phyloP scores from a whole-genome alignment of 345 rosid genomes.

The Brassica cretica region DNA sequence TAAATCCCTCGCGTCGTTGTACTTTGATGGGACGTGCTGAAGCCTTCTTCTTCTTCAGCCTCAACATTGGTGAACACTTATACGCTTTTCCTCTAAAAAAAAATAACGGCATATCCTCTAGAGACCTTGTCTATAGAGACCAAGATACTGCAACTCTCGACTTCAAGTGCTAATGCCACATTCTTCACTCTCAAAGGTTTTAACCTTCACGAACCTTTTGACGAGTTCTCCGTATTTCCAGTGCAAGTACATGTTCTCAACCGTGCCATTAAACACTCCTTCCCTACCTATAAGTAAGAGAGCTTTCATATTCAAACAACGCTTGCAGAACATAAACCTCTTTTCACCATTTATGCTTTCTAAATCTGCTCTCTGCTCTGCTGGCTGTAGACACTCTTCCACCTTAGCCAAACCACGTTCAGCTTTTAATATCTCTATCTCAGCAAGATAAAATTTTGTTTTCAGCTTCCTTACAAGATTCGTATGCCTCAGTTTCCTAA shows the following conservation, averaged over 20 bases:
- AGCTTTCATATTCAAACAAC: slow-evolving; percentile 89
- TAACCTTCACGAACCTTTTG: slow-evolving; percentile 73
- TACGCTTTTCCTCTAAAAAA: slow-evolving; percentile 78
- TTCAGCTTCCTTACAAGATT: slow-evolving; percentile 70
- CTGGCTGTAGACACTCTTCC: slow-evolving; percentile 66
- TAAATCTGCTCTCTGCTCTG: slow-evolving; percentile 64
- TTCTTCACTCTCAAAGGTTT: slow-evolving; percentile 77
- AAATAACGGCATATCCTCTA: slow-evolving; percentile 82
- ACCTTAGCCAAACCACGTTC: slow-evolving; percentile 74
- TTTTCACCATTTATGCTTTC: slow-evolving; percentile 85
- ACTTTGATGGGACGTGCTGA: slow-evolving; percentile 92
- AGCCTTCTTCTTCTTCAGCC: slow-evolving; percentile 92
- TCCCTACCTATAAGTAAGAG: slow-evolving; percentile 89
- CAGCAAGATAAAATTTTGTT: slow-evolving; percentile 64
- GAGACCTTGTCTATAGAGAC: slow-evolving; percentile 88
- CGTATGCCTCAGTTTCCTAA: slow-evolving; percentile 64
- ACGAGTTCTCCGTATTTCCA: slow-evolving; percentile 92
- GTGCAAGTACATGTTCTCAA: slow-evolving; percentile 97
- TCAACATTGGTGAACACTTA: slow-evolving; percentile 68
- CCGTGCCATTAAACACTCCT: slow-evolving; percentile 92
- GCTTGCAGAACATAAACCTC: slow-evolving; percentile 95
- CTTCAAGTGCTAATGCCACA: slow-evolving; percentile 87
- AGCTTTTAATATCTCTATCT: slow-evolving; percentile 62
- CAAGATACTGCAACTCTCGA: slow-evolving; percentile 83
- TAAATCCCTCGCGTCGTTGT: slow-evolving; percentile 87